A percentile compares a stretch with the other conserved stretches of the same genome.
These are phyloP conservation scores for Alternaria sp. DNA, from an alignment of 2,329 filamentous ascomycete species.

Conservation along the genomic window DNA sequence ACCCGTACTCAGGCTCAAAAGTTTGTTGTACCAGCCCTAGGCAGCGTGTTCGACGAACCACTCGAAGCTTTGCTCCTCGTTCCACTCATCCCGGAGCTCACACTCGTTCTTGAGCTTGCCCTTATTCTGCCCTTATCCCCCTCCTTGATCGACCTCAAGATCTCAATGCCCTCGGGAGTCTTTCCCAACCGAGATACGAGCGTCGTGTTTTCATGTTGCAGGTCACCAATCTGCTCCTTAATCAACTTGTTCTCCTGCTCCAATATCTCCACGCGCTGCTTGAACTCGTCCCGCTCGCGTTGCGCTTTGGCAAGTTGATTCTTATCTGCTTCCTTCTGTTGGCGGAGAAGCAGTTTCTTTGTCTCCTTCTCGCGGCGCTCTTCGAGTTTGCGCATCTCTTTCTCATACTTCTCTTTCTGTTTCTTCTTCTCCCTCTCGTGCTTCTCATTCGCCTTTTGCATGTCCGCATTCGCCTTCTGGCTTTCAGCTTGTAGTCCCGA, in stretches of 20 bases:
- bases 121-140: constrained; percentile 27
- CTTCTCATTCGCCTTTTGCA: constrained; percentile 67
- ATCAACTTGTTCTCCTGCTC: constrained; percentile 59
- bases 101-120: constrained; percentile 36
- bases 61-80: constrained; percentile 16
- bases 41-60: constrained; percentile 13
- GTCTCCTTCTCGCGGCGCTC: constrained; percentile 71
- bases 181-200: constrained; percentile 56
- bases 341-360: constrained; percentile 68
- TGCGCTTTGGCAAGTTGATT: constrained; percentile 55
- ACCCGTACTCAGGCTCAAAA: neutral
- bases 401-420: constrained; percentile 51
- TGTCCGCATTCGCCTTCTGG: constrained; percentile 56
- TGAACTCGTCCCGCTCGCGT: constrained; percentile 57
- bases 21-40: constrained; percentile 17
- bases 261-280: constrained; percentile 53
- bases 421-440: constrained; percentile 63
- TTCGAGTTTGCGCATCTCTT: constrained; percentile 66
- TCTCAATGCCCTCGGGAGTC: constrained; percentile 42
- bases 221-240: constrained; percentile 58
- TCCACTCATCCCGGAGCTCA: constrained; percentile 28
- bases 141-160: constrained; percentile 42
- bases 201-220: constrained; percentile 65
- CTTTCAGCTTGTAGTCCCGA: constrained; percentile 22
- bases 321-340: constrained; percentile 65